Base-by-base conservation (phyloP, 768 basidiomycete species). In the Gelatoporia subvermispora region DNA sequence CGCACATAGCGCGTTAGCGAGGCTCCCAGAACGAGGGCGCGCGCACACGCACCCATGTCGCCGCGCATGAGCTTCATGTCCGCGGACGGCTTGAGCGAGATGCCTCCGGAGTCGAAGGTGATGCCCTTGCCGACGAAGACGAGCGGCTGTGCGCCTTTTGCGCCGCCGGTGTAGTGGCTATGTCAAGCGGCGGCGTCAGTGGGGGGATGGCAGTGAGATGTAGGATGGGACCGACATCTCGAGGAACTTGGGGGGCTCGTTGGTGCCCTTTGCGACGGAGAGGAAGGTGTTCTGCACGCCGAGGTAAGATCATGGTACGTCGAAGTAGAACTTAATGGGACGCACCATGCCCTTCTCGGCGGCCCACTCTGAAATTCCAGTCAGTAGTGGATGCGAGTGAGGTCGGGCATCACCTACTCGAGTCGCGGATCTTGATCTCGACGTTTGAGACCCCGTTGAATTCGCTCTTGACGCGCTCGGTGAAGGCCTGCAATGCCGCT, bases 51-150 rank as follows among this genome's bases (percentile, higher is more conserved):
- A 76, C 89, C 92, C 91, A 93, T 93, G 59, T 92, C 90, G 2
- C 76, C 90, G 35, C 88, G 79, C 88, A 91, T 90, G 4, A 79
- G 65, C 63, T 90, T 89, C 89, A 91, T 92, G 48, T 71, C 77
- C 28, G 75, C 74, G 28, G 74, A 61, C n/a, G 87, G 81, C 67
- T 93, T 93, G 65, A 94, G 68, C 50, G 84, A 86, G 65, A 92
- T 92, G 56, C 89, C 89, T 73, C 90, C 90, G 2, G 82, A 81
- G 65, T 94, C 90, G 54, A 93, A 94, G 15, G 90, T 92, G 61
- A 93, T 84, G 51, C 91, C 91, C 63, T 93, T 93, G 28, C 91
- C 91, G 31, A 93, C 88, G 51, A 90, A 74, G 2, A 81, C 84
- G 13, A 89, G 71, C 3, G 88, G 89, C 45, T 72, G 72, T 0